phyloP scores from a whole-genome alignment of 2,329 filamentous ascomycete genomes.

The Endoconidiophora laricicola region DNA sequence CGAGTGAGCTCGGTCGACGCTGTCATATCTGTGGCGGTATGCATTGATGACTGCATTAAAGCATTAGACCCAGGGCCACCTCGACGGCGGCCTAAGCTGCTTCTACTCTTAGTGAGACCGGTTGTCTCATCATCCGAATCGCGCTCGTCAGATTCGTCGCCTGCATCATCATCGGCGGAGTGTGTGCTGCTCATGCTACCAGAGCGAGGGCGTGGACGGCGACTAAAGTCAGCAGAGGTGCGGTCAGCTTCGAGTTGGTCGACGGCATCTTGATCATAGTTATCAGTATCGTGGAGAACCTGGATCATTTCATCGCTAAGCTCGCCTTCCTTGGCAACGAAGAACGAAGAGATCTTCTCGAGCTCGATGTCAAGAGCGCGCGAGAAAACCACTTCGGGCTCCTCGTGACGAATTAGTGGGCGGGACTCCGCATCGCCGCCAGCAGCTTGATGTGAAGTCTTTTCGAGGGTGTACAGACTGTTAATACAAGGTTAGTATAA shows the following conservation, averaged over 20 bases:
- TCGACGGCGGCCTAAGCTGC: constrained; percentile 20
- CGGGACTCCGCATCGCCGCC: constrained; percentile 64
- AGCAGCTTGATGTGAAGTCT: constrained; percentile 41
- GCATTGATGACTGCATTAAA: constrained; percentile 17
- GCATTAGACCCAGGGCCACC: neutral
- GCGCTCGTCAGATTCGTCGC: constrained; percentile 48
- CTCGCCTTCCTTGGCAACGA: constrained; percentile 74
- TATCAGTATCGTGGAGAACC: constrained; percentile 56
- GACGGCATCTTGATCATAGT: constrained; percentile 44
- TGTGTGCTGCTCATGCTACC: constrained; percentile 26
- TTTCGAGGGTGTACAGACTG: constrained; percentile 91
- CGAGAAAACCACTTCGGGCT: constrained; percentile 68
- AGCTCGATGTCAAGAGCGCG: constrained; percentile 73
- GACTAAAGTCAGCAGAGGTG: constrained; percentile 15
- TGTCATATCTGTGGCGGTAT: constrained; percentile 37
- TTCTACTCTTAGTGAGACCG: constrained; percentile 30
- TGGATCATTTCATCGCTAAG: constrained; percentile 66
- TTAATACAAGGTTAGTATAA: neutral
- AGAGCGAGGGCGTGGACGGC: constrained; percentile 16
- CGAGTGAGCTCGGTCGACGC: constrained; percentile 43
- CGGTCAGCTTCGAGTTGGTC: constrained; percentile 23
- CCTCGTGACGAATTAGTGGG: constrained; percentile 56
- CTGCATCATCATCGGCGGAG: constrained; percentile 37
- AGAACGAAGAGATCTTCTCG: constrained; percentile 89
- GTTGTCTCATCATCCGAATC: constrained; percentile 46